These are phyloP conservation scores for Fusarium aywerte DNA, from an alignment of 2,329 filamentous ascomycete species.

Conservation along the genomic window DNA sequence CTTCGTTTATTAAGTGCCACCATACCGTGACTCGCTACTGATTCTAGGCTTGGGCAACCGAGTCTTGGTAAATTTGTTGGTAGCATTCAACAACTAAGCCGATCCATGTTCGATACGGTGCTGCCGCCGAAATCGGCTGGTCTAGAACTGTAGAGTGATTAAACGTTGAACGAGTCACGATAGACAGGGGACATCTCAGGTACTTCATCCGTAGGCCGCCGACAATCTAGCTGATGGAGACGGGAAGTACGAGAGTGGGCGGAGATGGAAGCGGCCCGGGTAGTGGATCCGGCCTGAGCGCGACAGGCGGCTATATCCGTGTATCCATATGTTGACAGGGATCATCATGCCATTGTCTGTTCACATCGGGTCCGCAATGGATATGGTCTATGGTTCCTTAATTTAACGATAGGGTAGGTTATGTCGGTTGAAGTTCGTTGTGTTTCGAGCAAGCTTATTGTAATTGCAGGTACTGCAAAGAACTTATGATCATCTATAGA, in stretches of 20 bases:
- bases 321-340: background rate
- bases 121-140: too few relatives aligned
- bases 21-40: background rate
- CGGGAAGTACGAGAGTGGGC: background rate
- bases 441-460: background rate
- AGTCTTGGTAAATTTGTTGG: too few relatives aligned
- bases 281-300: background rate
- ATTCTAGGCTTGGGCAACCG: background rate
- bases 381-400: background rate
- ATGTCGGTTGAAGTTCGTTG: background rate
- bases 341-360: background rate
- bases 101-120: too few relatives aligned
- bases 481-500: fast-evolving
- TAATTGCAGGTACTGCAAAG: fast-evolving
- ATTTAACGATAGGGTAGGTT: background rate
- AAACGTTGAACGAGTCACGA: background rate
- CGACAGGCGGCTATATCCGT: background rate
- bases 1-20: background rate
- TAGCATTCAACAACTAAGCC: background rate
- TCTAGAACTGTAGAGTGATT: background rate
- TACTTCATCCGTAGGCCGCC: background rate
- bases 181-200: too few relatives aligned
- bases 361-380: background rate
- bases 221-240: background rate
- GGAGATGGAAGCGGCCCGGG: background rate